phyloP scores from a whole-genome alignment of 2,329 filamentous ascomycete genomes.

The Diaporthe helianthi region DNA sequence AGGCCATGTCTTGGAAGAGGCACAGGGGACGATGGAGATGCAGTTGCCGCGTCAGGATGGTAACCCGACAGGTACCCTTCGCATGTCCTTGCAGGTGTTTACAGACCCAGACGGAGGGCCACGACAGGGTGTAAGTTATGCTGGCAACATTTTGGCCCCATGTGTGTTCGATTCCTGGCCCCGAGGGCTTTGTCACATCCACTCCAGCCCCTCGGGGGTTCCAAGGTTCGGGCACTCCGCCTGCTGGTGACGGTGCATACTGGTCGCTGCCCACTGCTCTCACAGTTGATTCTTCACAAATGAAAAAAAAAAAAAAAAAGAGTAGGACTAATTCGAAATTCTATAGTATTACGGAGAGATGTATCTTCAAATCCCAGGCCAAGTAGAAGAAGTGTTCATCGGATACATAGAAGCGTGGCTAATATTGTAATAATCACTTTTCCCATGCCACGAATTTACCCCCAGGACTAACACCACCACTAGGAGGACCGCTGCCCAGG shows the following conservation, averaged over 20 bases:
- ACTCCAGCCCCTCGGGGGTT: too few species aligned
- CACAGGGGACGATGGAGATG: not conserved
- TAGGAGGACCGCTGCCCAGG: not conserved
- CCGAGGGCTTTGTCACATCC: not conserved
- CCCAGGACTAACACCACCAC: too few species aligned
- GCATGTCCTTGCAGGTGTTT: conserved; percentile 1
- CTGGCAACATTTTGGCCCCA: not conserved
- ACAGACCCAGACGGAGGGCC: too few species aligned
- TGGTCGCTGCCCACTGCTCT: too few species aligned
- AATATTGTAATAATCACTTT: not conserved
- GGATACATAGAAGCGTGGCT: not conserved
- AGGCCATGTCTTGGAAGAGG: not conserved
- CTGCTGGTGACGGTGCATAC: not conserved
- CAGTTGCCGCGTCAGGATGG: not conserved
- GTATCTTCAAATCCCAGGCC: not conserved
- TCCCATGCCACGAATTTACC: too few species aligned
- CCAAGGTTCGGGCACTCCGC: not conserved
- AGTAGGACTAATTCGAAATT: not conserved
- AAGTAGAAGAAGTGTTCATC: not conserved
- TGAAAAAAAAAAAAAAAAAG: too few species aligned
- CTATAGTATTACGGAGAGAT: conserved; percentile 5
- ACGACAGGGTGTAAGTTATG: not conserved
- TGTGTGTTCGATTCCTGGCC: not conserved
- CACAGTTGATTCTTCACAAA: not conserved
- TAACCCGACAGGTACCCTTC: not conserved